These are phyloP conservation scores for Aspergillus hiratsukae DNA, from an alignment of 2,329 filamentous ascomycete species.

Conservation along the genomic window DNA sequence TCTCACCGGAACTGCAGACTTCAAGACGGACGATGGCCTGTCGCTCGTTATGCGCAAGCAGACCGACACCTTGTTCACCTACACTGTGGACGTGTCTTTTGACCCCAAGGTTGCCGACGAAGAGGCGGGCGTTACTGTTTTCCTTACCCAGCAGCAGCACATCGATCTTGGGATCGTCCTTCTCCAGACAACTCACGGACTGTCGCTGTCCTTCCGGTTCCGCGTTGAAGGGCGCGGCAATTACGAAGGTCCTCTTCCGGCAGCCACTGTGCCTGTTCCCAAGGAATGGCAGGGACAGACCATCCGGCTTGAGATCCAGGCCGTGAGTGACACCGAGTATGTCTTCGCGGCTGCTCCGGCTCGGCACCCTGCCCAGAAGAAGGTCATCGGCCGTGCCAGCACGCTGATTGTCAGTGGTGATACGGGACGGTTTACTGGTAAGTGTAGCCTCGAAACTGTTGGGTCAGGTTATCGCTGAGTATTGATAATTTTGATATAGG, in stretches of 20 bases:
- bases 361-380: neutral
- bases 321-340: constrained; percentile 3
- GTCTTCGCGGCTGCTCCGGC: neutral
- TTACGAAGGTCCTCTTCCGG: neutral
- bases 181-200: constrained; percentile 3
- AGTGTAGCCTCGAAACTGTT: neutral
- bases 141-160: constrained; percentile 17
- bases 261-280: neutral
- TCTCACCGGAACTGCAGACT: constrained; percentile 47
- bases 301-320: constrained; percentile 2
- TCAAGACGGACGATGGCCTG: constrained; percentile 3
- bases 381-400: neutral
- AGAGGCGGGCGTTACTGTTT: constrained; percentile 16
- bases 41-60: constrained; percentile 12
- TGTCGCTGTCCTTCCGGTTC: neutral
- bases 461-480: neutral
- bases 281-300: constrained; percentile 4
- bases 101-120: neutral
- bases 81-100: constrained; percentile 9
- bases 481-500: neutral
- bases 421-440: constrained; percentile 4
- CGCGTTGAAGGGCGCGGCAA: neutral
- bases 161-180: constrained; percentile 14
- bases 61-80: constrained; percentile 16
- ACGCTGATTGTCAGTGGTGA: constrained; percentile 2